Base-by-base conservation (phyloP, 2,329 filamentous ascomycete genomes). In the Chaetomium sp. region DNA sequence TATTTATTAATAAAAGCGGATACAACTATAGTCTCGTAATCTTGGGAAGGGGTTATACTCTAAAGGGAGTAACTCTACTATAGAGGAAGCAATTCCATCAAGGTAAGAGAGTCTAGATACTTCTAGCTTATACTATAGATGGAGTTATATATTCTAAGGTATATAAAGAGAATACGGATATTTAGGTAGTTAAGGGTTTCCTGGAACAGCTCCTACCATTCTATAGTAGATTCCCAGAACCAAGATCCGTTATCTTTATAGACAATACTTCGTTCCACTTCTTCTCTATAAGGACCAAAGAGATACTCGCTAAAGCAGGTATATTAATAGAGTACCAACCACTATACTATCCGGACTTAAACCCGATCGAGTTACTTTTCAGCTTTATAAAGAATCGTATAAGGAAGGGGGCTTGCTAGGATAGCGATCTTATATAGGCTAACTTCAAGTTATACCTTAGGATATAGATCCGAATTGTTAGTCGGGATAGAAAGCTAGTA, bases 381-480 rank as follows among this genome's bases (percentile, higher is more conserved):
- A 25, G 50, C 50, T 53, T 25, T 21, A 16, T 53, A 1, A 53
- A 53, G 50, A 53, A 53, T 29, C 50, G 50, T 13, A 31, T 53
- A 2, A 53, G 25, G 25, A 31, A 53, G 13, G 9, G 50, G 27
- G 50, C 50, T 53, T 9, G 10, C 4, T 25, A 53, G 10, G 50
- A 53, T 53, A 25, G 4, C 25, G 50, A 53, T 53, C 50, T 53
- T 3, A 53, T 53, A 29, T 13, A 31, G 50, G 50, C 4, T 10
- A 25, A 53, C 50, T 53, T 53, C 9, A 53, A 53, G 25, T 8
- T 1, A n/a, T 53, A 29, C 50, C 50, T 53, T 13, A 8, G 50
- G 50, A 53, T 53, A 13, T 25, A 29, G 50, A 53, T 53, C 25
- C 23, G 50, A 53, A 53, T 53, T 31, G 50, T 53, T 16, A 25